A percentile compares a stretch with the other conserved stretches of the same genome.
These are phyloP conservation scores for Ormosia semicastrata DNA, from an alignment of 306 rosid species.

Conservation along the genomic window DNA sequence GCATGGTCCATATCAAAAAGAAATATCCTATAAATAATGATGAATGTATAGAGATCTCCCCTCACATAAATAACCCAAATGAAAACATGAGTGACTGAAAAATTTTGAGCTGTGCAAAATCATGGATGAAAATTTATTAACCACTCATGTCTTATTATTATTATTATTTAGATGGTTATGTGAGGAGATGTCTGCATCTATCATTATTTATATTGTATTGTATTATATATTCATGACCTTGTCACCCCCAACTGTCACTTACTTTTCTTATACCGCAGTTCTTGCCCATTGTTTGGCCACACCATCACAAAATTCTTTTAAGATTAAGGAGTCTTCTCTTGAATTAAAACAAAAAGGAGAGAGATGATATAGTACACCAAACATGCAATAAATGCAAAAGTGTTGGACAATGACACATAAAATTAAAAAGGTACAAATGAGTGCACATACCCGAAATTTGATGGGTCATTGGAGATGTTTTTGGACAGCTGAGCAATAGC, in stretches of 20 bases:
- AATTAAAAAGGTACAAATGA: neutral
- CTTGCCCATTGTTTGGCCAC: slow-evolving; percentile 3
- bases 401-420: slow-evolving; percentile 26
- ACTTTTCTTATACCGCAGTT: slow-evolving; percentile 10
- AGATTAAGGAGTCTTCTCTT: neutral
- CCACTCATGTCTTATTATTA: neutral
- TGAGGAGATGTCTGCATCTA: too few species aligned
- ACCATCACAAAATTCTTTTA: neutral
- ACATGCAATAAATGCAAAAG: slow-evolving; percentile 30
- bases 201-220: too few species aligned
- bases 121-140: too few species aligned
- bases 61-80: neutral
- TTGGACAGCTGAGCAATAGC: slow-evolving; percentile 41
- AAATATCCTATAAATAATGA: neutral
- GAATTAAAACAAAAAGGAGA: neutral
- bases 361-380: neutral
- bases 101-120: neutral
- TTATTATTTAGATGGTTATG: too few species aligned
- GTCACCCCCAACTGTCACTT: slow-evolving; percentile 9
- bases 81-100: neutral
- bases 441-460: slow-evolving; percentile 54
- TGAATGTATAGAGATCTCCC: neutral
- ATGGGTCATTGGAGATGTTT: slow-evolving; percentile 43
- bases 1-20: slow-evolving; percentile 27
- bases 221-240: neutral